Base-by-base conservation (phyloP, 2,329 filamentous ascomycete genomes). In the Davidsoniella neocaledoniae region DNA sequence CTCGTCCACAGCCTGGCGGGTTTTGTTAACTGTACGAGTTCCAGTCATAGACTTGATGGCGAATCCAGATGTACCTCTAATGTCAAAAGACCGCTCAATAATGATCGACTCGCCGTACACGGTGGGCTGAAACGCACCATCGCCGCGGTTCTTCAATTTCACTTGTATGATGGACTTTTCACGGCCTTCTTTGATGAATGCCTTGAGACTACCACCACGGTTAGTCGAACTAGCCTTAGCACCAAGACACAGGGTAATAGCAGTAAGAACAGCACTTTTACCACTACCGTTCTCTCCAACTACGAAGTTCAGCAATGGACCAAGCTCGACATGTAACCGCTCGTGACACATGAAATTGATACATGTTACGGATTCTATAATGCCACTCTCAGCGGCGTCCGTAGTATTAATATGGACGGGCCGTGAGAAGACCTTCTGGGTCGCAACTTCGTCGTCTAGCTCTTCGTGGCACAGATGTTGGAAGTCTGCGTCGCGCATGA, bases 281-380 rank as follows among this genome's bases (percentile, higher is more conserved):
- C 91, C 91, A 61, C 90, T 96, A 29, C 91, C 91, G 61, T 98
- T 98, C 63, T 94, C 87, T 14, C 91, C 91, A 50, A 95, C 88
- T 54, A 98, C 88, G 65, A 98, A 98, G 64, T 98, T 98, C 63
- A 98, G 93, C 37, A 95, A 69, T 0, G 91, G 91, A 0, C 91
- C 91, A n/a, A 98, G 71, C 51, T 83, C 76, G 53, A 94, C 83
- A 41, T 82, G 77, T 16, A 96, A 73, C 50, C 81, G 79, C 42
- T 79, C 71, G 62, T 98, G 91, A 59, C 90, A 96, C 91, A 96
- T 96, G 65, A 96, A 96, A 62, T 95, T 95, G 57, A 79, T 76
- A 62, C 87, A 93, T 37, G 79, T 83, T 50, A 96, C 83, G 55
- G 81, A 81, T 62, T 94, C 83, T 43, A 96, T 82, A 49, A 96